Evolutionary conservation across 2,329 filamentous ascomycete species (phyloP).

Genomic region (Pseudogymnoascus sp.): DNA sequence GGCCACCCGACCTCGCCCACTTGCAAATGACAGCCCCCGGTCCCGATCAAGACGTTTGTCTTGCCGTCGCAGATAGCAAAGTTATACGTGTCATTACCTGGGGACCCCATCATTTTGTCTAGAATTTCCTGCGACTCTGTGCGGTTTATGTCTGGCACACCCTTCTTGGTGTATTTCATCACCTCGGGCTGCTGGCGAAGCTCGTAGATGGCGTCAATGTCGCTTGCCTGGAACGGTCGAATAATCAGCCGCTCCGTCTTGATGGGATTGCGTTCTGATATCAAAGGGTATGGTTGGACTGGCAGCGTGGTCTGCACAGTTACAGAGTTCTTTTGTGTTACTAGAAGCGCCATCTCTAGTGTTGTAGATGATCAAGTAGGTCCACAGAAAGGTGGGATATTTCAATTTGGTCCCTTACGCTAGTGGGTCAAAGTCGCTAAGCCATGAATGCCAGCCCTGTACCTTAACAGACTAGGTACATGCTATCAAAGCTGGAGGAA

Average conservation of each 20-base stretch:
- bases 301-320: conserved; percentile 43
- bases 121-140: conserved; percentile 36
- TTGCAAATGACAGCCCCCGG: conserved; percentile 36
- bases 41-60: conserved; percentile 43
- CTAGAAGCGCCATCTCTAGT: not conserved
- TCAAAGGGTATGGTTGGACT: conserved; percentile 27
- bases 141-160: conserved; percentile 34
- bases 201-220: conserved; percentile 41
- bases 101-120: conserved; percentile 32
- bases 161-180: conserved; percentile 48
- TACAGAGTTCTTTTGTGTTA: conserved; percentile 22
- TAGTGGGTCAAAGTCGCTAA: no score
- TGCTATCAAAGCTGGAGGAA: no score
- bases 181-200: conserved; percentile 51
- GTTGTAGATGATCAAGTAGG: not conserved
- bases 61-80: conserved; percentile 41
- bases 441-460: no score
- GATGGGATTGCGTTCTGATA: conserved; percentile 32
- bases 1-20: conserved; percentile 42
- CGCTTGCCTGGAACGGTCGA: conserved; percentile 39
- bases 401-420: not conserved
- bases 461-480: no score
- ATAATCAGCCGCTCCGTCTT: conserved; percentile 47
- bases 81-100: conserved; percentile 35
- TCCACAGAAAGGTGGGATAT: not conserved